Evolutionary conservation across 352 stramenopile genomes (phyloP), one percentile per base, ranked within the genome.

Genomic region (Pythium utonaiense): DNA sequence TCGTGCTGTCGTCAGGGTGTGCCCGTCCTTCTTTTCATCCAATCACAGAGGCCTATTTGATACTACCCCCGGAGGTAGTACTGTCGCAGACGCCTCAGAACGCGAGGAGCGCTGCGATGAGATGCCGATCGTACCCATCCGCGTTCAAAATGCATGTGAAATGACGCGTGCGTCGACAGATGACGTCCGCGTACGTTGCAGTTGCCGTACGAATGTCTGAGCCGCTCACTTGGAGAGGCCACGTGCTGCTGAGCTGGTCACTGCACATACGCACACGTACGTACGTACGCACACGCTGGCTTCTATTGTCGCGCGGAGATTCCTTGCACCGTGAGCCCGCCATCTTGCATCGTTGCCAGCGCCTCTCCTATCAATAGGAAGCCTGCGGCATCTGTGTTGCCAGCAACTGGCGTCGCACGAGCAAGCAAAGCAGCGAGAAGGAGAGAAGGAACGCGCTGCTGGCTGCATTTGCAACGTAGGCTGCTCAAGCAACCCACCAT

Each of bases 331-430:
- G 14, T 16, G 22, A n/a, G 14, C 16, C 22, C 49, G 42, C 25
- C 14, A 19, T 42, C 49, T 41, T 41, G 17, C 30, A 17, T 13
- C 16, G n/a, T 22, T 7, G 14, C 33, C 42, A 24, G n/a, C n/a
- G n/a, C 40, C 52, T 38, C 52, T 27, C 13, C 57, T 64, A 64
- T 64, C 57, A 64, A 64, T 64, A 64, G 57, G 57, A 34, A 33
- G 38, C 22, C 54, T 49, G 45, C 25, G 16, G 21, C 31, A 41
- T 62, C 56, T 62, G 56, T 55, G 56, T 41, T 25, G 47, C 56
- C 17, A 22, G 12, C n/a, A 45, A 45, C 38, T 45, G 38, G 38
- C 25, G 38, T 45, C 30, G 21, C 40, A 42, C 24, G 24, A 48
- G 27, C 33, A 40, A 42, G 45, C 12, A 41, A 10, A 9, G 10